Percentiles rank a stretch among this genome's conserved stretches.
phyloP scores from a whole-genome alignment of 176 grass and related monocot genomes.

The Alloteropsis semialata region DNA sequence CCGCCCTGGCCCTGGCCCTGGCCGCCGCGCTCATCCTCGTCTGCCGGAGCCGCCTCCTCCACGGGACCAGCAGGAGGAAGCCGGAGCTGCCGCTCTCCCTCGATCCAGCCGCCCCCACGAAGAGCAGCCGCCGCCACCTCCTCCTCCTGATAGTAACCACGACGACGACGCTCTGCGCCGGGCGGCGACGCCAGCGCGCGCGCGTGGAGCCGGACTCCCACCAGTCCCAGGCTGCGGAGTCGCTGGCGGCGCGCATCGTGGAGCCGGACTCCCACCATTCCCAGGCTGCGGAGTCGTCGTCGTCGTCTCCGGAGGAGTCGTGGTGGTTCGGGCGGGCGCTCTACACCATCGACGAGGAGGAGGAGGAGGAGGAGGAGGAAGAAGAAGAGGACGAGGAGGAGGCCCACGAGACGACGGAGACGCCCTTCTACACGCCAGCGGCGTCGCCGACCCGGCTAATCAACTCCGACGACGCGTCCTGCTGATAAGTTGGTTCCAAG shows the following conservation, averaged over 20 bases:
- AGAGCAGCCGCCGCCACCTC: not conserved
- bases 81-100: not conserved
- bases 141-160: not conserved
- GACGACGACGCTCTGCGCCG: not conserved
- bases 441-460: conserved; percentile 23
- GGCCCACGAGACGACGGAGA: conserved; percentile 26
- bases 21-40: conserved; percentile 4
- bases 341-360: conserved; percentile 49
- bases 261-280: no score
- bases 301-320: not conserved
- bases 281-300: not conserved
- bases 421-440: conserved; percentile 53
- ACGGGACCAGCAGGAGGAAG: not conserved
- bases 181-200: not conserved
- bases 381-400: not conserved
- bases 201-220: conserved; percentile 22
- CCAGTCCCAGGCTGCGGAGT: not conserved
- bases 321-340: conserved; percentile 29
- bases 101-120: not conserved
- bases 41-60: not conserved
- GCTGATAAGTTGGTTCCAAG: no score
- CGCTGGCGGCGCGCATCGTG: no score
- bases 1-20: no score
- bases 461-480: no score
- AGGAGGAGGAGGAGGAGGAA: not conserved